Conservation (phyloP, 768 basidiomycete species). For the Suillus lakei region DNA sequence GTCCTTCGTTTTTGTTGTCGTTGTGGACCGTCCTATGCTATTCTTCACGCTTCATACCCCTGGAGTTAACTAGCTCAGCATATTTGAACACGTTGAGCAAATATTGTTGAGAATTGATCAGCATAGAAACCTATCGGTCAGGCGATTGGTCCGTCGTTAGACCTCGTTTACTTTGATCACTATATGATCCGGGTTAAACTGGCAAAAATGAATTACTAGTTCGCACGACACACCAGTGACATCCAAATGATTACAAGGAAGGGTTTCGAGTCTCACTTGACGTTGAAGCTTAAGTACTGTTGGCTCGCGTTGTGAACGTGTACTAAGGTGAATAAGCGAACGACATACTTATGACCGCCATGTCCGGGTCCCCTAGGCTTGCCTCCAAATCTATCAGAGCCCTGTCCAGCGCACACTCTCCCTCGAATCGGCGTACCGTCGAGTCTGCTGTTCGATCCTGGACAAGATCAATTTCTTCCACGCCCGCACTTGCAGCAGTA, state of each 20-base stretch:
- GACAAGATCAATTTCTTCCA: constrained; percentile 26
- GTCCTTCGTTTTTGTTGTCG: neutral
- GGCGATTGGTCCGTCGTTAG: neutral
- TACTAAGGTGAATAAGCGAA: too few relatives aligned
- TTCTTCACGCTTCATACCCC: constrained; percentile 5
- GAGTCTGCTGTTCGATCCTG: constrained; percentile 22
- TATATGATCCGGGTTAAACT: neutral
- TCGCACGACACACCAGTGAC: neutral
- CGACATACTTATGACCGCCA: neutral
- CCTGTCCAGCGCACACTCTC: constrained; percentile 5
- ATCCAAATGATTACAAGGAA: too few relatives aligned
- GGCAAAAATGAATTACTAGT: neutral
- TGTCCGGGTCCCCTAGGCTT: constrained; percentile 25
- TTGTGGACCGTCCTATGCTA: constrained; percentile 1
- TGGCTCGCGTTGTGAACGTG: too few relatives aligned
- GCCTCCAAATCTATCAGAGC: constrained; percentile 19
- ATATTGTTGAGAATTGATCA: neutral
- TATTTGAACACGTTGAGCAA: neutral
- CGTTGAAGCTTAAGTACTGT: too few relatives aligned
- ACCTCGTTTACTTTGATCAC: neutral
- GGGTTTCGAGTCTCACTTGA: too few relatives aligned
- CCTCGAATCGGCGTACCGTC: constrained; percentile 10
- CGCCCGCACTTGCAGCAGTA: constrained; percentile 21
- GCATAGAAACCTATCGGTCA: neutral
- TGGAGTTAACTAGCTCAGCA: neutral